These are phyloP conservation scores for Gonium pectorale DNA, from an alignment of 139 green algal species.

Conservation along the genomic window DNA sequence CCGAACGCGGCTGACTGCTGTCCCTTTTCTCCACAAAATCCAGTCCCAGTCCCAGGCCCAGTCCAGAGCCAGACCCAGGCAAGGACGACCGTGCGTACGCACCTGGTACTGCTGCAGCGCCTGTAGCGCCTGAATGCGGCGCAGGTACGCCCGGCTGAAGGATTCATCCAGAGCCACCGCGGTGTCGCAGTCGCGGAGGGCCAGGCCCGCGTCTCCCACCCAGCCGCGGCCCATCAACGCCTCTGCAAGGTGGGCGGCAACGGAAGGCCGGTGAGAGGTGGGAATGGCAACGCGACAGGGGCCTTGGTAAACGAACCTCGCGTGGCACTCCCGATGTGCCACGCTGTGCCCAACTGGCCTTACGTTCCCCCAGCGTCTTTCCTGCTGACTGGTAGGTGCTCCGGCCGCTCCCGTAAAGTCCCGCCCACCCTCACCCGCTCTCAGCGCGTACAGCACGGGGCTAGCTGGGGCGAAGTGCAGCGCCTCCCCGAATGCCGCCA, in stretches of 20 bases:
- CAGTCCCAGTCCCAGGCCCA: not conserved
- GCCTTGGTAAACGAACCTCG: too few species aligned
- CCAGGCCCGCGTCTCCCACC: slow-evolving; percentile 71
- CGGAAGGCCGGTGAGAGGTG: not conserved
- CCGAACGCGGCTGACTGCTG: too few species aligned
- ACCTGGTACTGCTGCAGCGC: slow-evolving; percentile 65
- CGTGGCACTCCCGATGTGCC: too few species aligned
- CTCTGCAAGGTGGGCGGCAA: slow-evolving; percentile 15
- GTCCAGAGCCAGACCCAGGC: not conserved
- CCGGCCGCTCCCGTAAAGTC: too few species aligned
- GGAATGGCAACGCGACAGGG: too few species aligned
- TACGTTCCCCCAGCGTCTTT: too few species aligned
- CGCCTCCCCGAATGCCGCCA: slow-evolving; percentile 63
- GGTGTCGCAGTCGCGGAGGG: slow-evolving; percentile 71
- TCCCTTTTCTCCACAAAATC: too few species aligned
- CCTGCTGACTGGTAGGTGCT: too few species aligned
- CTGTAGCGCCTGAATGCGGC: slow-evolving; percentile 67
- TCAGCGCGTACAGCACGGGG: slow-evolving; percentile 58
- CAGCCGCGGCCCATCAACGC: slow-evolving; percentile 69
- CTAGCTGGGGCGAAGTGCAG: slow-evolving; percentile 62
- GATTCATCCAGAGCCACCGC: slow-evolving; percentile 55
- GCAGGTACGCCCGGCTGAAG: slow-evolving; percentile 50
- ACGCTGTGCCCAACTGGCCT: too few species aligned
- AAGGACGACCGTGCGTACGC: too few species aligned
- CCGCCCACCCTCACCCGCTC: slow-evolving; percentile 1